Evolutionary conservation across 1,284 basidiomycete species (phyloP), one percentile per base, ranked within the genome.

Genomic region (Anthracocystis panici-leucophaei): DNA sequence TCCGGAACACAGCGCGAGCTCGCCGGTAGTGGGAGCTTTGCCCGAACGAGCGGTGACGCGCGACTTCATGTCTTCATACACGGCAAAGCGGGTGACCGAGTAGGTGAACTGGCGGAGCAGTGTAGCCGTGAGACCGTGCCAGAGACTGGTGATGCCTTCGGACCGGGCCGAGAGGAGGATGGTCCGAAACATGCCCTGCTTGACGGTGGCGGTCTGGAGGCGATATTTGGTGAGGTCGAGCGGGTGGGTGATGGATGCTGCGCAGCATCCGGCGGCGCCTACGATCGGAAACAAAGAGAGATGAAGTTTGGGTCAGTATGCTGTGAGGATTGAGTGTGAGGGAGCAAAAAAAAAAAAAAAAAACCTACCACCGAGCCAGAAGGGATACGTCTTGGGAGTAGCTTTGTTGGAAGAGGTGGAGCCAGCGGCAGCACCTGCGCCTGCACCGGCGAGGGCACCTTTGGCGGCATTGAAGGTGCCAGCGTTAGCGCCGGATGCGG

Each of bases 221-320:
- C 85, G 83, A 57, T 85, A 84, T 66, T 84, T 84, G 71, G 76
- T 70, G 9, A 85, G 67, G 53, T 86, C 85, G 35, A 86, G 81
- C 0, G 85, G 85, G 64, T 86, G 85, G 27, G 85, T 86, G 65
- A 76, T 76, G 35, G 57, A 62, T 0, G 74, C 74, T n/a, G 74
- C 74, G 49, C 74, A 76, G 56, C 69, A 72, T 2, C 69, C 74
- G 21, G 74, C 74, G 9, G 74, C 74, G 38, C 74, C 72, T 75
- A 55, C 10, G 21, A 5, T 23, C 33, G 10, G 18, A 14, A 45
- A 12, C 9, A 44, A 21, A 21, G 12, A 14, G 11, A 27, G 14
- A 50, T 5, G 11, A 29, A 23, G 9, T 0, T 3, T 10, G 10
- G 16, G 40, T 55, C 41, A 35, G 53, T 33, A 7, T 7, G 7